Percentiles rank a stretch among this genome's conserved stretches.
These are phyloP conservation scores for Chalciporus piperatus DNA, from an alignment of 768 basidiomycete genomes.

Conservation along the genomic window DNA sequence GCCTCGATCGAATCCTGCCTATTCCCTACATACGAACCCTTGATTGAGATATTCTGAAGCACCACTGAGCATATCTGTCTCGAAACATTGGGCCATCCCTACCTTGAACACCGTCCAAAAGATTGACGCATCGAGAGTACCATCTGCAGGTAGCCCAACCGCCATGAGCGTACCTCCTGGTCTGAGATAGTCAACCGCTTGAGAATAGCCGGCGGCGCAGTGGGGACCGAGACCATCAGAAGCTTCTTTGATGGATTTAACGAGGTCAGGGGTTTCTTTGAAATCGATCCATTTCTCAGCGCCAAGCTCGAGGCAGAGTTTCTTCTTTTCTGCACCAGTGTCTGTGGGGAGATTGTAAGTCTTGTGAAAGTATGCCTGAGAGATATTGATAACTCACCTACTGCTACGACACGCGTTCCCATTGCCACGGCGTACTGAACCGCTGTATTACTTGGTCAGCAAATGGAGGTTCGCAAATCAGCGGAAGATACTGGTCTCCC, in stretches of 20 bases:
- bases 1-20: slow-evolving; percentile 85
- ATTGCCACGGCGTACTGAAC: slow-evolving; percentile 78
- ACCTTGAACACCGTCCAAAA: slow-evolving; percentile 72
- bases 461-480: too few relatives aligned
- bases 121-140: slow-evolving; percentile 56
- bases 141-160: slow-evolving; percentile 69
- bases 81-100: slow-evolving; percentile 1
- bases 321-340: slow-evolving; percentile 69
- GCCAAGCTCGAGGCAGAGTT: slow-evolving; percentile 58
- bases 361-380: neutral
- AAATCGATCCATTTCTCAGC: slow-evolving; percentile 83
- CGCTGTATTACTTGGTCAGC: slow-evolving; percentile 36
- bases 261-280: slow-evolving; percentile 60
- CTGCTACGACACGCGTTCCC: slow-evolving; percentile 77
- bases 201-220: slow-evolving; percentile 43
- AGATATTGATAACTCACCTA: slow-evolving; percentile 37
- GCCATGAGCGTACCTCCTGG: slow-evolving; percentile 71
- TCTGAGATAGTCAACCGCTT: slow-evolving; percentile 75
- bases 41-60: slow-evolving; percentile 20
- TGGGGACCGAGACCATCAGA: slow-evolving; percentile 75
- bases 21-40: slow-evolving; percentile 43
- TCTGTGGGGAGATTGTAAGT: slow-evolving; percentile 38
- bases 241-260: slow-evolving; percentile 57
- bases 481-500: too few relatives aligned
- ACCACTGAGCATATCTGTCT: neutral